Base-by-base conservation (phyloP, 495 filamentous ascomycete species). In the Penicillium ucsense region DNA sequence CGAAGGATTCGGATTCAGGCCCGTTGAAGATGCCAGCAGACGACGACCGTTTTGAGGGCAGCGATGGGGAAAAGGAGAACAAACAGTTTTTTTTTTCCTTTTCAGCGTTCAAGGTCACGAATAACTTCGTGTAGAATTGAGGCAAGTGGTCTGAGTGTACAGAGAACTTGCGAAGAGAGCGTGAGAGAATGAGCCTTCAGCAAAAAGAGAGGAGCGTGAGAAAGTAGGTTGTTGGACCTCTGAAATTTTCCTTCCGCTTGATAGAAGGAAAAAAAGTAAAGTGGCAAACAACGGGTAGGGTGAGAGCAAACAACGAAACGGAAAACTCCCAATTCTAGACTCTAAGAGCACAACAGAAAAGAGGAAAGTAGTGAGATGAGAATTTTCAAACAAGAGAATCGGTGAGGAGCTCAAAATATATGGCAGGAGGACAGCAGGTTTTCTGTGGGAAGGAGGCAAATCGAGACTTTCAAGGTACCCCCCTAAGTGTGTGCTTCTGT, bases 351-450 rank as follows among this genome's bases (percentile, higher is more conserved):
- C 61, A 60, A 54, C 56, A 64, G 49, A 60, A 47, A 52, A 48
- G 46, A 55, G 47, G 58, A 20, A 20, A 20, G 20, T 20, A 20
- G 20, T 20, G 50, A 33, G 60, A 55, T 54, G 52, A 47, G 44
- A 53, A n/a, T 31, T 37, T 37, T 49, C 41, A 45, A 50, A 47
- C 33, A 37, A 29, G 57, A 48, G 61, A 65, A 62, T 56, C 50
- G 61, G 64, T 61, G 62, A 68, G 65, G 63, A 65, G 70, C 66
- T 60, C 59, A 63, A 62, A 64, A 47, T 46, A 54, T 63, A 47
- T 54, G 52, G 51, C 42, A 52, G 41, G 41, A 49, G 31, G 41
- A 49, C 40, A 42, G 44, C 47, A 47, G 44, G 47, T 54, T 54
- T 54, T 52, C 45, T 60, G 59, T 61, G 58, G 58, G 58, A 52